Base-by-base conservation (phyloP, 2,329 filamentous ascomycete species). In the Cladosporium sp. region DNA sequence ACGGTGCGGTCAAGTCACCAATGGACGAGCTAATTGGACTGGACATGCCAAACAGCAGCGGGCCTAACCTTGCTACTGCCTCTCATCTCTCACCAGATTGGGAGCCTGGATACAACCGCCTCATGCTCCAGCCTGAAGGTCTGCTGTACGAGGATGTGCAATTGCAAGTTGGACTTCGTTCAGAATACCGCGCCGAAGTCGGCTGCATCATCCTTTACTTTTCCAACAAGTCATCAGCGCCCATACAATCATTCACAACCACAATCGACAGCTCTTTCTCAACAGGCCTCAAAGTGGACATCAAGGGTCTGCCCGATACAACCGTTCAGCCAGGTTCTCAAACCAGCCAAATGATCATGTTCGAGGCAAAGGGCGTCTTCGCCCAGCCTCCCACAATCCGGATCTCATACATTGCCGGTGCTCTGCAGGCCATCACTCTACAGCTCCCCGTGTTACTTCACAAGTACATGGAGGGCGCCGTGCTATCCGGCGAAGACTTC, bases 201-300 rank as follows among this genome's bases (percentile, higher is more conserved):
- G 95, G 95, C 49, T 97, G 95, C 73, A 82, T 99, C 68, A 98
- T 99, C 73, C 82, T 97, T 60, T 99, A 98, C 79, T 97, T 98
- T 77, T 91, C 89, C 67, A 99, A 99, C 83, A 97, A 97, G 80
- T 93, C 92, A 0, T 89, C 92, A 0, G 89, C 91, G 43, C 81
- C 90, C 0, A 90, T 99, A 72, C 91, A 88, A 63, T 97, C 93
- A 0, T 96, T 99, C 76, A 99, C 95, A 0, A 98, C 95, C 0
- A 98, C 95, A 0, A 96, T 94, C 0, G 81, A 98, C 57, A 93
- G 98, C 76, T 89, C 96, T 69, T 82, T 85, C 0, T 75, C 84
- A 0, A 89, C 93, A 64, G 83, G 85, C 64, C 79, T 99, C 63
- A 91, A 91, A 43, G 90, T 92, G 79, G 95, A 98, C 74, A 88